Percentiles rank a stretch among this genome's conserved stretches.
Evolutionary conservation across 2,329 filamentous ascomycete species (phyloP).

Genomic region (Berkeleyomyces basicola): DNA sequence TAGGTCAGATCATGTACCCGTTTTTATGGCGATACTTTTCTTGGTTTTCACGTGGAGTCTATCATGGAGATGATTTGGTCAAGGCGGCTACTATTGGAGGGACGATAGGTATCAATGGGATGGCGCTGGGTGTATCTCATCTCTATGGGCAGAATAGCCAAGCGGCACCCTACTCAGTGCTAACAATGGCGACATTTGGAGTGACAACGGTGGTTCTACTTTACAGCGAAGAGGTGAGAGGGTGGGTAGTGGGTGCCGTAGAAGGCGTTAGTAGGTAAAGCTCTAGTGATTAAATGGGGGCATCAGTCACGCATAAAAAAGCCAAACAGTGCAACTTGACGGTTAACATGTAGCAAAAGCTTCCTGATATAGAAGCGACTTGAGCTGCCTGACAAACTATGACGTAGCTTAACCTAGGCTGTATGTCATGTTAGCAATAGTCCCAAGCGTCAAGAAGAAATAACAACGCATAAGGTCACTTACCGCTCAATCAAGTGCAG

Average conservation of each 20-base stretch:
- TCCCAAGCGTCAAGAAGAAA: not conserved
- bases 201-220: slow-evolving; percentile 39
- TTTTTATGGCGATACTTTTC: slow-evolving; percentile 20
- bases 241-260: not conserved
- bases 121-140: slow-evolving; percentile 42
- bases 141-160: slow-evolving; percentile 36
- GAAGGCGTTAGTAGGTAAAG: not conserved
- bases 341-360: not conserved
- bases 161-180: slow-evolving; percentile 37
- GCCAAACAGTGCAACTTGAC: not conserved
- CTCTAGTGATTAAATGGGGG: not conserved
- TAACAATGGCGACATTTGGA: slow-evolving; percentile 41
- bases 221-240: slow-evolving; percentile 13
- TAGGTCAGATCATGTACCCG: slow-evolving; percentile 26
- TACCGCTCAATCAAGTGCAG: slow-evolving; percentile 93
- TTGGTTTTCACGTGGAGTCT: slow-evolving; percentile 12
- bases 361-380: not conserved
- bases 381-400: not conserved
- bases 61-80: not conserved
- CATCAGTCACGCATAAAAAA: not conserved
- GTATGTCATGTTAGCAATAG: not conserved
- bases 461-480: slow-evolving; percentile 12
- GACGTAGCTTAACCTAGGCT: not conserved
- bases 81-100: slow-evolving; percentile 30
- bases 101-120: slow-evolving; percentile 40